phyloP scores from a whole-genome alignment of 805 yeast species.

The Yarrowia porcina region DNA sequence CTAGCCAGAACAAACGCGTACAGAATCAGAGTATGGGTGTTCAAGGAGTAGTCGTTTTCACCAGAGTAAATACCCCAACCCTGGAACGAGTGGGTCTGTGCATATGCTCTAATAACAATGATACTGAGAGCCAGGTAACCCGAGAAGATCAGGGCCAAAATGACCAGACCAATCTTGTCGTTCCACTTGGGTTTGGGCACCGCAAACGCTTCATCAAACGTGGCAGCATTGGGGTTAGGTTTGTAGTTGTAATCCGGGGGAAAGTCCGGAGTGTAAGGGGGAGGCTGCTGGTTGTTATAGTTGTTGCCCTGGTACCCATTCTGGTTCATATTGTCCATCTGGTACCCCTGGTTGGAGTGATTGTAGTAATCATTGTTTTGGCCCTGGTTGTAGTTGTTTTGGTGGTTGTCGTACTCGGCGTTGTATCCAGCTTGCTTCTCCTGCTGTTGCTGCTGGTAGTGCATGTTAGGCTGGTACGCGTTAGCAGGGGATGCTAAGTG shows the following conservation, averaged over 20 bases:
- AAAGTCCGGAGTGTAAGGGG: not conserved
- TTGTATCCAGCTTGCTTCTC: conserved; percentile 23
- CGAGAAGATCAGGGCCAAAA: conserved; percentile 44
- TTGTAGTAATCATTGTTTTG: not conserved
- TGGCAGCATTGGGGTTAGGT: conserved; percentile 39
- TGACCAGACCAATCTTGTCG: conserved; percentile 55
- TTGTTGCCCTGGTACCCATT: not conserved
- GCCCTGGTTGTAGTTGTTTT: not conserved
- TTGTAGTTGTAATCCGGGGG: conserved; percentile 26
- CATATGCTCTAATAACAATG: conserved; percentile 63
- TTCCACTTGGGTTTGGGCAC: conserved; percentile 61
- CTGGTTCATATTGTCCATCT: not conserved
- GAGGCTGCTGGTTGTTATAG: not conserved
- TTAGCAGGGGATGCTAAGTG: conserved; percentile 27
- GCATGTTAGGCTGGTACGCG: conserved; percentile 15
- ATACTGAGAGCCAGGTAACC: conserved; percentile 73
- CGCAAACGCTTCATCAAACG: conserved; percentile 67
- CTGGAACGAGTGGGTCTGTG: conserved; percentile 49
- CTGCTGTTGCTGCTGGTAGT: conserved; percentile 29
- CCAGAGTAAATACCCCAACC: conserved; percentile 62
- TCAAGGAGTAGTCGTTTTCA: conserved; percentile 56
- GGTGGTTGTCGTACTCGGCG: conserved; percentile 23
- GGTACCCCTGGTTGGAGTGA: not conserved
- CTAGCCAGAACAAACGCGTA: conserved; percentile 63
- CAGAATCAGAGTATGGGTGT: conserved; percentile 70